phyloP scores from a whole-genome alignment of 148 eudicot genomes.

The Arbutus unedo region DNA sequence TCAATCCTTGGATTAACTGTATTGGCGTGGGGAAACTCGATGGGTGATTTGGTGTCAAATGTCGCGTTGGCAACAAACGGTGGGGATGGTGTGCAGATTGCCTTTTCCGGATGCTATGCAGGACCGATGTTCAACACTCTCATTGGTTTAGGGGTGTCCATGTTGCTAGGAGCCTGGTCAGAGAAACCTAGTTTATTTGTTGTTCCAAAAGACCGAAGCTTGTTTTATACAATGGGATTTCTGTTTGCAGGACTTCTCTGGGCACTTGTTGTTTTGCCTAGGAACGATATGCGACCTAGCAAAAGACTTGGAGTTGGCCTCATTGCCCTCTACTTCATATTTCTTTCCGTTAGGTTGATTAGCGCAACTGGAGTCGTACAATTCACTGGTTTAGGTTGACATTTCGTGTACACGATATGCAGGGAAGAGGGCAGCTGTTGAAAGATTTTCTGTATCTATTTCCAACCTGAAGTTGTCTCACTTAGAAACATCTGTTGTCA shows the following conservation, averaged over 20 bases:
- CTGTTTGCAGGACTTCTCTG: conserved; percentile 66
- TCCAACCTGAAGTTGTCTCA: not conserved
- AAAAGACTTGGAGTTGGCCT: conserved; percentile 70
- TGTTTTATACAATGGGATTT: conserved; percentile 76
- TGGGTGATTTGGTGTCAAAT: conserved; percentile 93
- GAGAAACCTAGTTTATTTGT: conserved; percentile 44
- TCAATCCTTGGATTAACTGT: conserved; percentile 91
- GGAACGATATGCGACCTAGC: conserved; percentile 82
- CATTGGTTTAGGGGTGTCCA: conserved; percentile 83
- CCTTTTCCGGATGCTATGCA: conserved; percentile 90
- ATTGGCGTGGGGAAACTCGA: conserved; percentile 97
- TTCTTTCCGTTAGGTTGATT: conserved; percentile 33
- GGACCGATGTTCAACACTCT: conserved; percentile 96
- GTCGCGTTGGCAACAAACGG: conserved; percentile 76
- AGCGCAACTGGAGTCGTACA: not conserved
- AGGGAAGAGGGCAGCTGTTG: not conserved
- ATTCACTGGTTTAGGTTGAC: not conserved
- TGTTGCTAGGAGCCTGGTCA: conserved; percentile 76
- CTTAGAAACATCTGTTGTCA: too few species aligned
- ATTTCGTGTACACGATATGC: not conserved
- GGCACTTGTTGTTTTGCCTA: conserved; percentile 61
- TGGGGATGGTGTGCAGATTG: conserved; percentile 90
- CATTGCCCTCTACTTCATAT: conserved; percentile 57
- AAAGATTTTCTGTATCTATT: not conserved
- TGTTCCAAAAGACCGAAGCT: conserved; percentile 63